A percentile compares a stretch with the other conserved stretches of the same genome.
phyloP scores from a whole-genome alignment of 495 filamentous ascomycete species.

The Penicillium nucicola region DNA sequence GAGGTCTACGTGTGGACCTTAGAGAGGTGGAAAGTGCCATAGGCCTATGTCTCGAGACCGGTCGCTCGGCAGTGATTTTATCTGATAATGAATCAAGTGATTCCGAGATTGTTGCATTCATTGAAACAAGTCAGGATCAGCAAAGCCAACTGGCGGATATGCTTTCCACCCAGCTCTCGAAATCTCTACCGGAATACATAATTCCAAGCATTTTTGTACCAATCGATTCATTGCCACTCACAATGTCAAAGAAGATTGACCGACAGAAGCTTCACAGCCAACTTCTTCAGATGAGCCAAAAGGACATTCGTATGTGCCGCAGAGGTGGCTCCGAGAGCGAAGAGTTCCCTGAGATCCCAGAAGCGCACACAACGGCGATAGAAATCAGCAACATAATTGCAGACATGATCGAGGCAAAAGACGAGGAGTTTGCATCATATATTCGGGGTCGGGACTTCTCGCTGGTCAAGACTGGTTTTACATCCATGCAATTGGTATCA shows the following conservation, averaged over 20 bases:
- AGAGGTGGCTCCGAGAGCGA: neutral
- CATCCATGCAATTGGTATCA: neutral
- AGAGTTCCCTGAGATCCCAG: neutral
- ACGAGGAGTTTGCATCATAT: neutral
- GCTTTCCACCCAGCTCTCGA: neutral
- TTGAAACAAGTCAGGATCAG: neutral
- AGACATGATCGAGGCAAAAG: neutral
- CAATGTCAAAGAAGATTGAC: neutral
- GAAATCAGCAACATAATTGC: neutral
- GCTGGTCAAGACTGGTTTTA: neutral
- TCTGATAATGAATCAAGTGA: neutral
- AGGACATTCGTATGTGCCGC: neutral
- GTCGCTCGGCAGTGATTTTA: neutral
- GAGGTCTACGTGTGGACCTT: constrained; percentile 37
- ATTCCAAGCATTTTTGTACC: neutral
- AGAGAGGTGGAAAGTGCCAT: constrained; percentile 32
- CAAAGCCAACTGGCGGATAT: neutral
- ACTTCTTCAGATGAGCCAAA: neutral
- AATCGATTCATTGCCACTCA: neutral
- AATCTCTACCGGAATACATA: neutral
- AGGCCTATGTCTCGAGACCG: neutral
- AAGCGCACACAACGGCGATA: neutral
- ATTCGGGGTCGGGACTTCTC: neutral
- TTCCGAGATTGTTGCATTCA: neutral
- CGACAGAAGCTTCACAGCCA: neutral